A percentile compares a stretch with the other conserved stretches of the same genome.
Conservation (phyloP, 208 protist species). For the Wallacemonas sp. region DNA sequence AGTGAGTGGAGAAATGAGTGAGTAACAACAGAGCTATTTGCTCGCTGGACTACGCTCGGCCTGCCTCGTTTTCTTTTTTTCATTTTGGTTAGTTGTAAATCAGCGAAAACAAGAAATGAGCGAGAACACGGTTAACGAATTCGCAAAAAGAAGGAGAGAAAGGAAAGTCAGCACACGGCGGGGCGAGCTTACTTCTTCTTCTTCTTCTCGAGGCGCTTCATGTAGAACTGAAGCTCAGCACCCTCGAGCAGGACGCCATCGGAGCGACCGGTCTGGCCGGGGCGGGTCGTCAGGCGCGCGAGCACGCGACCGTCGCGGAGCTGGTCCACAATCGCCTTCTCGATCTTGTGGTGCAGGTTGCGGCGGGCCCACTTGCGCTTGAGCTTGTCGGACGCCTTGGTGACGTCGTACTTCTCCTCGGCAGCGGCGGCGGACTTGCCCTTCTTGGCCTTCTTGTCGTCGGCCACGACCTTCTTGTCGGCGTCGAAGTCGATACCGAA, state of each 20-base stretch:
- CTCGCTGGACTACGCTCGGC: too few relatives aligned
- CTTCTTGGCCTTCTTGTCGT: slow-evolving; percentile 66
- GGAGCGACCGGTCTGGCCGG: slow-evolving; percentile 97
- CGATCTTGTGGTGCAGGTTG: slow-evolving; percentile 72
- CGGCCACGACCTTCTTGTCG: slow-evolving; percentile 67
- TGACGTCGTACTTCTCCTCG: slow-evolving; percentile 75
- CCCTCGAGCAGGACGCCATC: slow-evolving; percentile 99
- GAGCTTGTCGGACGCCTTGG: slow-evolving; percentile 55
- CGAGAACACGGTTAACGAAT: slow-evolving; percentile 20
- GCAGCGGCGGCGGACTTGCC: slow-evolving; percentile 56
- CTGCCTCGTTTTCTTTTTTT: too few relatives aligned
- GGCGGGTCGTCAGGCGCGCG: slow-evolving; percentile 95
- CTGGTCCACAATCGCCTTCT: slow-evolving; percentile 90
- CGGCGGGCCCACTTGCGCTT: slow-evolving; percentile 81
- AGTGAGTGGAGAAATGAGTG: too few relatives aligned
- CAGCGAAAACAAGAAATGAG: slow-evolving; percentile 17
- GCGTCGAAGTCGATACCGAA: slow-evolving; percentile 96
- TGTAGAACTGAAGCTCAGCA: slow-evolving; percentile 99
- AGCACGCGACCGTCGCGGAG: slow-evolving; percentile 95
- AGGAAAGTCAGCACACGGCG: not conserved
- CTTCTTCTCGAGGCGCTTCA: slow-evolving; percentile 98
- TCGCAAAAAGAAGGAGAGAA: slow-evolving; percentile 7
- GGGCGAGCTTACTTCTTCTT: slow-evolving; percentile 75
- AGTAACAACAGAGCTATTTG: too few relatives aligned
- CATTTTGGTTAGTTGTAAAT: slow-evolving; percentile 13